These are phyloP conservation scores for Pistacia atlantica DNA, from an alignment of 345 rosid species.

Conservation along the genomic window DNA sequence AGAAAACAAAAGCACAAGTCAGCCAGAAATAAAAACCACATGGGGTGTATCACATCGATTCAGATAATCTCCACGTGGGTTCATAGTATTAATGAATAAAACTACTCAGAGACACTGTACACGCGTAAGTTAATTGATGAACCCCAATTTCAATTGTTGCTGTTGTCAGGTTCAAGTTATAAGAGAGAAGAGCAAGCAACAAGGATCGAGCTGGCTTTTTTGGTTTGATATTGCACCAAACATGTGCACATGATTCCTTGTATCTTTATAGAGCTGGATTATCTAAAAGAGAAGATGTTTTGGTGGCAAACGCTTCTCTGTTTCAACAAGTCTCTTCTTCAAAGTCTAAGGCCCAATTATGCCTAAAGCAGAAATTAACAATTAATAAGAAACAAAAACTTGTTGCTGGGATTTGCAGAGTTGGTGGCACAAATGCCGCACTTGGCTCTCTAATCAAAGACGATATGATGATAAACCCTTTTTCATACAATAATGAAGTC, in stretches of 20 bases:
- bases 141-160: not conserved
- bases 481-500: too few relatives aligned
- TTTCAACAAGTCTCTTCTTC: not conserved
- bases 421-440: slow-evolving; percentile 12
- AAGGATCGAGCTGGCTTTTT: not conserved
- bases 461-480: not conserved
- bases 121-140: not conserved
- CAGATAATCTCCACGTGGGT: not conserved
- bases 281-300: not conserved
- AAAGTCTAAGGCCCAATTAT: slow-evolving; percentile 1
- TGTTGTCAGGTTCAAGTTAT: not conserved
- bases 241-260: not conserved
- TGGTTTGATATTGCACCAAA: not conserved
- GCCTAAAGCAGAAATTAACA: not conserved
- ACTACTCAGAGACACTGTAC: not conserved
- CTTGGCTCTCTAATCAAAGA: not conserved
- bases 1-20: not conserved
- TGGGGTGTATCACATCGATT: slow-evolving; percentile 2
- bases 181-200: too few relatives aligned
- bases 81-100: not conserved
- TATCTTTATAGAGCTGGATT: not conserved
- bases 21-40: slow-evolving; percentile 2
- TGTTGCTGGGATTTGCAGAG: not conserved
- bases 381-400: not conserved
- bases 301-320: not conserved